These are phyloP conservation scores for Saccharum spontaneum DNA, from an alignment of 176 grass and related monocot genomes.

Conservation along the genomic window DNA sequence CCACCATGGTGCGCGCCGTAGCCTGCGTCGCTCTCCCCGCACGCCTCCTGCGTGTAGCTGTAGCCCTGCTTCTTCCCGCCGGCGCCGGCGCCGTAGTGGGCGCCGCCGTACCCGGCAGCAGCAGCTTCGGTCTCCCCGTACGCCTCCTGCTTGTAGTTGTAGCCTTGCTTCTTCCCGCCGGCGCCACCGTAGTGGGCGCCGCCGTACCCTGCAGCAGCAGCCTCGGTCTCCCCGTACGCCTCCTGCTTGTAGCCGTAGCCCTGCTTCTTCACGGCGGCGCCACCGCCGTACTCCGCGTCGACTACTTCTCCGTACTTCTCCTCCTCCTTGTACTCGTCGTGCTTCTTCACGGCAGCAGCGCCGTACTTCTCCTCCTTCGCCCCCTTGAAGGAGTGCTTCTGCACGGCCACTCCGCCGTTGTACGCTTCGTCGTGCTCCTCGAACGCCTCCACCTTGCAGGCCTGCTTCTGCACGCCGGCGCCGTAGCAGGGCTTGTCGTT, in stretches of 20 bases:
- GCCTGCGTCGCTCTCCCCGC: neutral
- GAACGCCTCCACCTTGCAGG: neutral
- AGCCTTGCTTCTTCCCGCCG: neutral
- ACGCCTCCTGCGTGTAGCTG: neutral
- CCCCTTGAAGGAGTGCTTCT: constrained; percentile 2
- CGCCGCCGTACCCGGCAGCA: too few species aligned
- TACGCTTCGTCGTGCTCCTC: neutral
- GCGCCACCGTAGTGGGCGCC: too few species aligned
- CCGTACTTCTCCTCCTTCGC: neutral
- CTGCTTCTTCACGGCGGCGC: neutral
- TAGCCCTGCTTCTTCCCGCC: constrained; percentile 24
- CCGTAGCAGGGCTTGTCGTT: constrained; percentile 10
- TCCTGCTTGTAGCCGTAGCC: neutral
- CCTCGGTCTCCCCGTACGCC: too few species aligned
- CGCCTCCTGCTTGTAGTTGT: neutral
- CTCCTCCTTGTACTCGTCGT: constrained; percentile 1
- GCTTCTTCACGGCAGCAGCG: neutral
- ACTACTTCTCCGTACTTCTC: neutral
- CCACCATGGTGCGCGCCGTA: neutral
- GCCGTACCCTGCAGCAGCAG: neutral
- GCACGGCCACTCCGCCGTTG: neutral
- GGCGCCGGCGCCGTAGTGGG: neutral
- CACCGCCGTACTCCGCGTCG: neutral
- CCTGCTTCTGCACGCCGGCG: neutral
- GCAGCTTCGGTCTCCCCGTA: neutral